These are phyloP conservation scores for Lonicera japonica DNA, from an alignment of 129 eudicot genomes.

Conservation along the genomic window DNA sequence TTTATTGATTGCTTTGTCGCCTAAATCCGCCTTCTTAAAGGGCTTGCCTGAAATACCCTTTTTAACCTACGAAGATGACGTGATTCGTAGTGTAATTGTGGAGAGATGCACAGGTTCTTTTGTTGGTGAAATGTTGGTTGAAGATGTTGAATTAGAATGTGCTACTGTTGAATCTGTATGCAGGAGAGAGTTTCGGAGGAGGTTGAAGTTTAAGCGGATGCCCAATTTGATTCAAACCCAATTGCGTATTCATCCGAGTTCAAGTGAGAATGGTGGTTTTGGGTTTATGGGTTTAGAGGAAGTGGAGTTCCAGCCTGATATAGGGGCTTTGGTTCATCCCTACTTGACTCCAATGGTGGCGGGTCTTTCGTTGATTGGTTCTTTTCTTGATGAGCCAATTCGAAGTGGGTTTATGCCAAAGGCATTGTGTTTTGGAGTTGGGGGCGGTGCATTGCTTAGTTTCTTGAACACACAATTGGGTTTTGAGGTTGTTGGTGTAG, in stretches of 20 bases:
- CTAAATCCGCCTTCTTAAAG: conserved; percentile 30
- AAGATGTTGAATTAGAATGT: conserved; percentile 57
- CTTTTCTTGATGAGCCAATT: conserved; percentile 28
- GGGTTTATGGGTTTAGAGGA: conserved; percentile 19
- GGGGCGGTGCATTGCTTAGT: conserved; percentile 81
- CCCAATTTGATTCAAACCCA: conserved; percentile 82
- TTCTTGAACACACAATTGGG: conserved; percentile 42
- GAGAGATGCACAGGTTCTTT: conserved; percentile 40
- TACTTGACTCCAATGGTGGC: conserved; percentile 85
- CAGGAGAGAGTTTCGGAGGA: conserved; percentile 53
- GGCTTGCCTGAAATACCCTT: conserved; percentile 41
- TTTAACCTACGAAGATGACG: conserved; percentile 59
- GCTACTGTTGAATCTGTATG: neutral
- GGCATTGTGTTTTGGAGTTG: conserved; percentile 86
- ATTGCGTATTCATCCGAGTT: conserved; percentile 30
- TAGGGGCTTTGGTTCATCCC: conserved; percentile 57
- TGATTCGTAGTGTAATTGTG: conserved; percentile 37
- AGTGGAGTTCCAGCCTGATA: conserved; percentile 40
- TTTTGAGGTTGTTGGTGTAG: conserved; percentile 79
- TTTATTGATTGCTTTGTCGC: conserved; percentile 55
- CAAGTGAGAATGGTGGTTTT: neutral
- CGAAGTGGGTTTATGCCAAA: conserved; percentile 34
- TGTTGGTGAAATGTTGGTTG: conserved; percentile 79
- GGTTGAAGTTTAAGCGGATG: conserved; percentile 83
- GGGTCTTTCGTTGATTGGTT: conserved; percentile 46